Evolutionary conservation across 2,329 filamentous ascomycete species (phyloP), one percentile per base, ranked within the genome.

Genomic region (Fusarium agapanthi): DNA sequence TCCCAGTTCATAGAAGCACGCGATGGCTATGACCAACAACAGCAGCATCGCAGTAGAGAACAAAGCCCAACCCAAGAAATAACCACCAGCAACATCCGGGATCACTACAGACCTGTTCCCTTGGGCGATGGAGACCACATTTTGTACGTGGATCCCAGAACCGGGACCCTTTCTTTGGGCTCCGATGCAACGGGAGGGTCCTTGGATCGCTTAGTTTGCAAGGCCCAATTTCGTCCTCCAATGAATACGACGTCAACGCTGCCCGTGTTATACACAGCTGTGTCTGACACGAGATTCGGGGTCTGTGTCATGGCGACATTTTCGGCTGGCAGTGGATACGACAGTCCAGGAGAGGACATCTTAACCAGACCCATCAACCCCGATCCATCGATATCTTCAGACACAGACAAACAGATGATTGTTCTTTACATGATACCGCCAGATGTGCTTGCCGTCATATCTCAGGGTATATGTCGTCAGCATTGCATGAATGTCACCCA

Each of bases 111-210:
- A 50, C 90, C 90, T 5, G 81, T 91, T 18, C 90, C 91, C 7
- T 78, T 93, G 43, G 90, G 88, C 68, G 91, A 93, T 77, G 90
- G 90, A 4, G 82, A 87, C 62, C 89, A 92, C 73, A 83, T 93
- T 40, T 80, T 92, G 10, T 92, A 91, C 77, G 89, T 88, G 12
- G 90, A 92, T 75, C 89, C 90, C 9, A 79, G 80, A 16, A 88
- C 84, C 4, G 86, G 85, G 15, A 79, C 84, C 14, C 83, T 93
- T 12, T 90, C 87, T 67, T 80, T 93, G 22, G 90, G 91, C 7
- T 88, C 85, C 50, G 89, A 92, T 81, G 86, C 88, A 1, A 88
- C 89, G 3, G 81, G 89, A 35, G 88, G 88, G 16, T 77, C 79
- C 2, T 45, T 78, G 32, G 47, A 87, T 84, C 60, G 88, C 83